Conservation (phyloP, 371 early-diverging fungal species). For the Parasitella parasitica region DNA sequence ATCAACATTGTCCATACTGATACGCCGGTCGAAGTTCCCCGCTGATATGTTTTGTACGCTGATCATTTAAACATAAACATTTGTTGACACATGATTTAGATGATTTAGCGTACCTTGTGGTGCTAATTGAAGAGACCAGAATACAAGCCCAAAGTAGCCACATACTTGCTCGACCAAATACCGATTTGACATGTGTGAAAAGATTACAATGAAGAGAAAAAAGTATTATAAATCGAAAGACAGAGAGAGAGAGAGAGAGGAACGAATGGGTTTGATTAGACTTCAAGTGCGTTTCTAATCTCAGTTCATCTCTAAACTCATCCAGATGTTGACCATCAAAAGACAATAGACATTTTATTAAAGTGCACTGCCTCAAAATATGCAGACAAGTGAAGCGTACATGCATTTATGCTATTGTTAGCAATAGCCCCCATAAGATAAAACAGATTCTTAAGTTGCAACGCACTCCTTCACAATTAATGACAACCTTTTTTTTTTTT, state of each 20-base stretch:
- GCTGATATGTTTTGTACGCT: conserved; percentile 37
- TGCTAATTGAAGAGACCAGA: conserved; percentile 60
- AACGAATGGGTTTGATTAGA: too few relatives aligned
- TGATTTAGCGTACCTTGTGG: conserved; percentile 44
- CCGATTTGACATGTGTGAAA: conserved; percentile 1
- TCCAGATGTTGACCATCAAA: not conserved
- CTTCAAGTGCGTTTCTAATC: not conserved
- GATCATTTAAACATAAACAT: not conserved
- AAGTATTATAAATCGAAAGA: too few relatives aligned
- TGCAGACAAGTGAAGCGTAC: too few relatives aligned
- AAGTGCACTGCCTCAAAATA: too few relatives aligned
- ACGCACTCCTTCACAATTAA: too few relatives aligned
- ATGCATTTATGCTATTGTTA: too few relatives aligned
- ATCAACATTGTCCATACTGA: conserved; percentile 48
- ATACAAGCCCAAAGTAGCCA: conserved; percentile 53
- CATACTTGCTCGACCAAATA: conserved; percentile 44
- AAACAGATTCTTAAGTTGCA: too few relatives aligned
- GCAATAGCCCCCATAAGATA: too few relatives aligned
- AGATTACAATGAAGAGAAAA: not conserved
- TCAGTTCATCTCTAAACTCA: not conserved
- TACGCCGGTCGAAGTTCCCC: conserved; percentile 48
- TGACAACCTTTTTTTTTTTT: not conserved
- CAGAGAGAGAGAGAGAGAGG: too few relatives aligned
- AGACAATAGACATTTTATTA: not conserved
- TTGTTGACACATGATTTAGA: not conserved